These are phyloP conservation scores for Citeromyces hawaiiensis DNA, from an alignment of 1,139 yeast genomes.

Conservation along the genomic window DNA sequence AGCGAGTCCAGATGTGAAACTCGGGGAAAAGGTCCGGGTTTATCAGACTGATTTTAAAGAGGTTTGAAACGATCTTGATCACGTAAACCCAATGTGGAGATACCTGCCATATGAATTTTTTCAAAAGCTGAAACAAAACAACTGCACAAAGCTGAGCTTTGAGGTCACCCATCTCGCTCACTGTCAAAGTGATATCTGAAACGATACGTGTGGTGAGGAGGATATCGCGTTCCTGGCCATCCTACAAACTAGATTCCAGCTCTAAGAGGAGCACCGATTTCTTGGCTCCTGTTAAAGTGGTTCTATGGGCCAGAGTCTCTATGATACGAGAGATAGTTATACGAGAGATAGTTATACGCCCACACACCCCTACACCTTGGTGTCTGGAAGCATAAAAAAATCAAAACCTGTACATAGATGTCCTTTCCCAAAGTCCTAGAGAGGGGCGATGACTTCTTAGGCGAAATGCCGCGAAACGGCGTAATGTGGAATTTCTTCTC, in stretches of 20 bases:
- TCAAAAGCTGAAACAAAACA: conserved; percentile 67
- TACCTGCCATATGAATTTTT: conserved; percentile 36
- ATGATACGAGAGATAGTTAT: conserved; percentile 65
- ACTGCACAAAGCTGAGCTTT: conserved; percentile 86
- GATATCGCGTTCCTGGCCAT: conserved; percentile 4
- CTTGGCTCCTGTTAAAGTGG: conserved; percentile 31
- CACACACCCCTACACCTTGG: too few species aligned
- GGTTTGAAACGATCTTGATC: conserved; percentile 42
- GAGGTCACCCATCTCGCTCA: conserved; percentile 75
- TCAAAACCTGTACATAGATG: conserved; percentile 23
- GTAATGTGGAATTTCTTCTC: conserved; percentile 56
- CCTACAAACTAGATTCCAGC: conserved; percentile 4
- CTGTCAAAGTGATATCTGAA: conserved; percentile 34
- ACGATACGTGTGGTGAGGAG: conserved; percentile 18
- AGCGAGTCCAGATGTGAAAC: conserved; percentile 47
- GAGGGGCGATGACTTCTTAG: conserved; percentile 65
- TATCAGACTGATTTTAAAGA: conserved; percentile 64
- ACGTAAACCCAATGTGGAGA: conserved; percentile 40
- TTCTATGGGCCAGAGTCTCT: conserved; percentile 46
- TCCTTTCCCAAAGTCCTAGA: conserved; percentile 59
- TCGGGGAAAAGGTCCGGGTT: conserved; percentile 54
- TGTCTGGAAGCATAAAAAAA: too few species aligned
- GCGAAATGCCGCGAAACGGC: conserved; percentile 44
- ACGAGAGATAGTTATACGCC: too few species aligned
- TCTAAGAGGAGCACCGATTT: conserved; percentile 8